These are phyloP conservation scores for Hyphodiscus sp. DNA, from an alignment of 2,329 filamentous ascomycete species.

Conservation along the genomic window DNA sequence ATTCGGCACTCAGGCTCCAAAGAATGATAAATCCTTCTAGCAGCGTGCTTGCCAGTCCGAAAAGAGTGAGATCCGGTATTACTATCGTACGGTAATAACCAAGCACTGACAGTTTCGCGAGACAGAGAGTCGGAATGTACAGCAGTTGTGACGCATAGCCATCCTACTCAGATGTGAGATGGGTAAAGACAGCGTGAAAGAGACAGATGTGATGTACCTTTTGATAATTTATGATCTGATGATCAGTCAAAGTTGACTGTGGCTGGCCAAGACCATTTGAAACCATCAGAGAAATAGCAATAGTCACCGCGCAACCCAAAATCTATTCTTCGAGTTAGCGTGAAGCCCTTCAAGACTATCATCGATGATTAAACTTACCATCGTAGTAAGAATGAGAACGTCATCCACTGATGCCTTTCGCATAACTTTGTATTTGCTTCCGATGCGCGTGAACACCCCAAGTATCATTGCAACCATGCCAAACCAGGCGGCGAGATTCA, in stretches of 20 bases:
- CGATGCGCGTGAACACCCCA: constrained; percentile 32
- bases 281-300: constrained; percentile 13
- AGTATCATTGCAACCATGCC: constrained; percentile 32
- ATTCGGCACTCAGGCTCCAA: constrained; percentile 1
- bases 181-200: neutral
- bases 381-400: constrained; percentile 10
- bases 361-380: constrained; percentile 17
- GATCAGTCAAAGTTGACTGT: constrained; percentile 7
- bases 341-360: neutral
- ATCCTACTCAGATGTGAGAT: constrained; percentile 10
- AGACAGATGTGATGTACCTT: constrained; percentile 7
- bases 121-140: neutral
- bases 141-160: constrained; percentile 22
- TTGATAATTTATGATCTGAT: constrained; percentile 11
- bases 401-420: constrained; percentile 12
- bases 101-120: neutral
- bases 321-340: constrained; percentile 5
- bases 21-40: constrained; percentile 1
- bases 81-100: neutral
- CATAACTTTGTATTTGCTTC: constrained; percentile 15
- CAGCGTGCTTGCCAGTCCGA: neutral
- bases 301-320: neutral
- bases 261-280: constrained; percentile 14
- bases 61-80: too few relatives aligned
- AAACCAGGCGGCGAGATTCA: constrained; percentile 34